Evolutionary conservation across 148 eudicot species (phyloP), one percentile per base, ranked within the genome.

Genomic region (Drosera capensis): DNA sequence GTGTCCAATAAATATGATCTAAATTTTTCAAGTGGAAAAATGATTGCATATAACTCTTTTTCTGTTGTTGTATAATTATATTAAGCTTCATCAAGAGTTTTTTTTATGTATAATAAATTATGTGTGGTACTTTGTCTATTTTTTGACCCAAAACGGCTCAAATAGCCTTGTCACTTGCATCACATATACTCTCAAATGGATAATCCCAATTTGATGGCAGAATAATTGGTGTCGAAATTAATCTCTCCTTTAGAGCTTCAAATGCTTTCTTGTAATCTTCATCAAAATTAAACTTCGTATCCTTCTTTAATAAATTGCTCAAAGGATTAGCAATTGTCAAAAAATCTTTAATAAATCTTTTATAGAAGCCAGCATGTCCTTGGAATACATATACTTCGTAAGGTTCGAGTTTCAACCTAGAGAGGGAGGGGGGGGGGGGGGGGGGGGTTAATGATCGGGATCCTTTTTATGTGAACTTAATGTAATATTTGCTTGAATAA

Each of bases 121-220:
- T 14, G n/a, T 3, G n/a, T 3, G 4, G 31, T 4, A 15, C 40
- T 14, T 37, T 37, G 15, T 5, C n/a, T 3, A 8, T 13, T 31
- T 17, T 23, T 23, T 45, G 29, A 7, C 48, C 48, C 8, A 45
- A 8, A 9, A 45, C 15, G 7, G 48, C 25, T 0, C 29, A 18
- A 1, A 36, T 13, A 13, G 20, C 43, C 20, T 20, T 13, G 30
- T 50, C 43, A 37, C 54, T 50, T 13, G 54, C 54, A 24, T 50
- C 18, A 23, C 43, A 36, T 30, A 35, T 50, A 1, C 36, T 21
- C 16, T 36, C 43, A 37, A 50, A 50, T 0, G 54, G 54, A 6
- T 36, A 18, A 7, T 5, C 23, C 54, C 28, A 50, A 21, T 50
- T 29, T 1, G 19, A 20, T 0, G 43, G 43, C 14, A 36, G 28